Base-by-base conservation (phyloP, 2,329 filamentous ascomycete species). In the Hypoxylon sp. region DNA sequence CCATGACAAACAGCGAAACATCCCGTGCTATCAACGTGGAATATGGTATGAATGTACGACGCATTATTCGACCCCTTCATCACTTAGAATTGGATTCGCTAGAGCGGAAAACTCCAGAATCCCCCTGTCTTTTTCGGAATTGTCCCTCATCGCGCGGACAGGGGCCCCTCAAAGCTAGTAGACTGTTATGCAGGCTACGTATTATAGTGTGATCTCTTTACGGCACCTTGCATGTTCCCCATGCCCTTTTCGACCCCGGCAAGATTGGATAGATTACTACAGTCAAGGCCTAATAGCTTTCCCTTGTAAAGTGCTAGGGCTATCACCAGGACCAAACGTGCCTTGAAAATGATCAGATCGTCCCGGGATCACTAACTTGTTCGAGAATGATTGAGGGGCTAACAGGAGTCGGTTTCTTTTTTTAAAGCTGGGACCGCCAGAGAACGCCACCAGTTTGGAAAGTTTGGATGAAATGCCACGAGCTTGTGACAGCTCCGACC, bases 141-240 rank as follows among this genome's bases (percentile, higher is more conserved):
- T 61, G 46, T 70, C 52, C 49, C 65, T 70, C 69, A 68, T 69
- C 71, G 61, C 63, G 63, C 68, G 64, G 68, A 60, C 65, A 67
- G 63, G 71, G 72, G 38, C 28, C 32, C 19, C 52, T 59, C 36
- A 55, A 59, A 63, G 48, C 51, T 63, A 59, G 36, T 57, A 62
- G 46, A 55, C 66, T 63, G 45, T 56, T 60, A 68, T 70, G 66
- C 66, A 61, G 55, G 66, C 61, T 67, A 67, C 60, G 32, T 63
- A 63, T 52, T 67, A 56, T 68, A 68, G 61, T 65, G 53, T 70
- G 67, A 67, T 70, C 67, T 70, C 68, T 72, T 70, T 70, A 62
- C 69, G 69, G 67, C 67, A 72, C 67, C 67, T 68, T 72, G 67
- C 69, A 70, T 67, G 49, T 69, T 68, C 63, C 60, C 65, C 66